Evolutionary conservation across 2,329 filamentous ascomycete genomes (phyloP), one percentile per base, ranked within the genome.

Genomic region (Diatrype stigma): DNA sequence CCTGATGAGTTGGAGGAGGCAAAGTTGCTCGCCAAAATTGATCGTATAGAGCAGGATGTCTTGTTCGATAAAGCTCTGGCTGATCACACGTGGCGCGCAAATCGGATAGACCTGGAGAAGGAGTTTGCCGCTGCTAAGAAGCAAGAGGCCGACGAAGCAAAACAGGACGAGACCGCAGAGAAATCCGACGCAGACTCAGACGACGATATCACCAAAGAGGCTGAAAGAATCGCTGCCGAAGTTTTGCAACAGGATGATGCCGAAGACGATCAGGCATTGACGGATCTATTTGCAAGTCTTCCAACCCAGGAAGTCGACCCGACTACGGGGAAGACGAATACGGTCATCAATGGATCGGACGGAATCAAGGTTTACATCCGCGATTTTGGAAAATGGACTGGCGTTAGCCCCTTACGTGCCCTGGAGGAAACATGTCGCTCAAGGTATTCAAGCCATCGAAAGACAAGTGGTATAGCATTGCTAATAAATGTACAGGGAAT

Each of bases 371-470:
- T 90, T 3, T 78, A 74, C 1, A 79, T 96, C 46, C 79, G 89
- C 42, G 87, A 96, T 61, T 96, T 97, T 75, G 91, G 90, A 1
- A 90, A 90, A 67, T 85, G 84, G 75, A 81, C 81, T 14, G 92
- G 93, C 7, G 70, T 96, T 28, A 88, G 75, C 59, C 92, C 93
- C 16, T 81, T 84, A 55, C 80, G 87, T 57, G 78, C 89, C 26
- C 72, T 97, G 12, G 91, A 96, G 67, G 92, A 96, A 67, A 82
- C 89, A n/a, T 95, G 92, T 66, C 86, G 87, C 60, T 82, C 90
- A 56, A 86, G 86, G 86, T 87, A 68, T 50, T 52, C 44, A 21
- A 23, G 12, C 14, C 12, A 58, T 67, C 62, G 34, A 63, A 57
- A 53, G 54, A 35, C n/a, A 30, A 16, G 26, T 45, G 34, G n/a